Percentiles rank a stretch among this genome's conserved stretches.
Evolutionary conservation across 1,284 basidiomycete genomes (phyloP).

Genomic region (Vanrija sp.): DNA sequence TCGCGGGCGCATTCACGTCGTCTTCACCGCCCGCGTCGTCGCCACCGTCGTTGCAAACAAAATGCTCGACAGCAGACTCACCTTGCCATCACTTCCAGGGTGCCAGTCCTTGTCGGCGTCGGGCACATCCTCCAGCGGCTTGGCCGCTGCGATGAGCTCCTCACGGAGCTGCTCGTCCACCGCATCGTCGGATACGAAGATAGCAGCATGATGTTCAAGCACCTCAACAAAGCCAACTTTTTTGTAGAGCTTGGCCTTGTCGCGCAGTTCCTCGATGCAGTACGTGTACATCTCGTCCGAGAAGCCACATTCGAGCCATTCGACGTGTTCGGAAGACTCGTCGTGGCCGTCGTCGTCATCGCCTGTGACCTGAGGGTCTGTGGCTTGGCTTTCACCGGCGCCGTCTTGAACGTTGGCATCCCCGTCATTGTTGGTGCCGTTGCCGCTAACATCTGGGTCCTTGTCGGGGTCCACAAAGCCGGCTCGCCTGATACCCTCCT

Average conservation of each 20-base stretch:
- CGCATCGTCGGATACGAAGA: conserved; percentile 1
- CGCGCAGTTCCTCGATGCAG: conserved; percentile 9
- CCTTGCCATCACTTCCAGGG: conserved; percentile 9
- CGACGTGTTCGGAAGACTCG: background rate
- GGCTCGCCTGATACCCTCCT: background rate
- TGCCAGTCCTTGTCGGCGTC: conserved; percentile 14
- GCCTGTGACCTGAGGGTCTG: too few species aligned
- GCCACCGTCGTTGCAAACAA: too few species aligned
- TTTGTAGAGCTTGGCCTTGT: conserved; percentile 8
- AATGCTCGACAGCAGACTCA: background rate
- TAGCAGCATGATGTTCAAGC: background rate
- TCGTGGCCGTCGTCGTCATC: background rate
- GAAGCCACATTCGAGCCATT: conserved; percentile 1
- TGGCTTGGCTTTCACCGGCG: too few species aligned
- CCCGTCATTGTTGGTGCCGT: too few species aligned
- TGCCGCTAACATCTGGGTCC: too few species aligned
- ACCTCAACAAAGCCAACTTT: background rate
- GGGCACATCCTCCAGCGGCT: conserved; percentile 6
- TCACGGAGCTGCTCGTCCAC: background rate
- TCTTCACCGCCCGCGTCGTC: too few species aligned
- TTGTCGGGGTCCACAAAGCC: too few species aligned
- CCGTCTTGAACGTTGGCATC: too few species aligned
- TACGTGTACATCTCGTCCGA: conserved; percentile 10
- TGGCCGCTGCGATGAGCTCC: background rate
- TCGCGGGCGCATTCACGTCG: too few species aligned